Evolutionary conservation across 352 stramenopile genomes (phyloP).

Genomic region (Phytopythium sindhum): DNA sequence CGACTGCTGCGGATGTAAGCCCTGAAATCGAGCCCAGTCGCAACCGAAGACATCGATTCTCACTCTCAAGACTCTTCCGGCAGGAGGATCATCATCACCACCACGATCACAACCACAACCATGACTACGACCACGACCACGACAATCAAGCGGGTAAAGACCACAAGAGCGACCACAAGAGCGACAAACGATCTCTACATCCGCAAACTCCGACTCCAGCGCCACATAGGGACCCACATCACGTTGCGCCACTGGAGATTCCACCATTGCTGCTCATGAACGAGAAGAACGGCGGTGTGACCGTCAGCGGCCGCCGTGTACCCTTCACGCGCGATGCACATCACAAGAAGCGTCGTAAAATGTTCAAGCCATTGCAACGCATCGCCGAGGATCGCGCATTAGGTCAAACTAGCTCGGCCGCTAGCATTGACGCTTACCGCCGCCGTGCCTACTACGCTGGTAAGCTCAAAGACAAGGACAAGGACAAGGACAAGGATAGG

Average conservation of each 20-base stretch:
- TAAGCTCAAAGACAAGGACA: neutral
- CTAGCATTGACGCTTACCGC: constrained; percentile 27
- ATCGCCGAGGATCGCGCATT: constrained; percentile 28
- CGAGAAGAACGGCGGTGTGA: constrained; percentile 29
- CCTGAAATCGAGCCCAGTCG: constrained; percentile 20
- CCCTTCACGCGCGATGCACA: constrained; percentile 37
- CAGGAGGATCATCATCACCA: constrained; percentile 11
- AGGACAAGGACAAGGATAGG: constrained; percentile 25
- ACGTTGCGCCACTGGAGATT: constrained; percentile 25
- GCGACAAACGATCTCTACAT: neutral
- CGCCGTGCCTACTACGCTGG: constrained; percentile 31
- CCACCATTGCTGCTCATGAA: constrained; percentile 27
- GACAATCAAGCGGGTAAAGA: constrained; percentile 3
- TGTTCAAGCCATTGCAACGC: constrained; percentile 16
- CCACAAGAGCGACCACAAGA: neutral
- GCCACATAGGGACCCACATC: neutral
- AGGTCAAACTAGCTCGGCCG: constrained; percentile 17
- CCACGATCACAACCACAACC: no score
- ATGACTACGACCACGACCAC: constrained; percentile 14
- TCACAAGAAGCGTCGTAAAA: constrained; percentile 17
- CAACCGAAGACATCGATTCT: constrained; percentile 27
- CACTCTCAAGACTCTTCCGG: constrained; percentile 27
- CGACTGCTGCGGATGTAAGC: neutral
- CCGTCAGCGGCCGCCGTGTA: constrained; percentile 33
- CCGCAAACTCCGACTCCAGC: neutral